Percentiles rank a stretch among this genome's conserved stretches.
phyloP scores from a whole-genome alignment of 345 rosid genomes.

The Gossypium bickii region DNA sequence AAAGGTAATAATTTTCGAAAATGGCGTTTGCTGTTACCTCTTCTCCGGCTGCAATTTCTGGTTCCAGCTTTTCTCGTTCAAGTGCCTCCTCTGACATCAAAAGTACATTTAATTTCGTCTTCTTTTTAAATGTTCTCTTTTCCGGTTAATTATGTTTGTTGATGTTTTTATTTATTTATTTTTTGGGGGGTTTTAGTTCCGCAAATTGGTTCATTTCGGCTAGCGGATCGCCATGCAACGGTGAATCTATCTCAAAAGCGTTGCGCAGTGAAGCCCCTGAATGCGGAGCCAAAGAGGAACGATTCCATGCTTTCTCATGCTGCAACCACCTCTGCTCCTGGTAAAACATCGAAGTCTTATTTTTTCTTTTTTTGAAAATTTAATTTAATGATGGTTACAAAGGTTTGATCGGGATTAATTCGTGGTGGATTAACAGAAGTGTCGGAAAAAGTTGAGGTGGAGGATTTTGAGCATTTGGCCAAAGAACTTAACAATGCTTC shows the following conservation, averaged over 20 bases:
- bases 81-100: constrained; percentile 35
- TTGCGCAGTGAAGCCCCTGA: constrained; percentile 40
- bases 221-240: constrained; percentile 38
- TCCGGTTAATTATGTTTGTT: neutral
- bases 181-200: constrained; percentile 32
- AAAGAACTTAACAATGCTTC: constrained; percentile 63
- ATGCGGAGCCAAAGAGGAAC: constrained; percentile 53
- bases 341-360: constrained; percentile 25
- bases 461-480: constrained; percentile 55
- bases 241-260: constrained; percentile 44
- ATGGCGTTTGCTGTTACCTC: constrained; percentile 51
- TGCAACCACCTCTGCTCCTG: constrained; percentile 56
- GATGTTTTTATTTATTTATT: neutral
- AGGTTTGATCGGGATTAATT: neutral
- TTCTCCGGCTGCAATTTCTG: constrained; percentile 37
- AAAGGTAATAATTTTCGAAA: neutral
- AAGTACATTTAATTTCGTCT: constrained; percentile 26
- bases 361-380: neutral
- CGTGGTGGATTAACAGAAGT: constrained; percentile 41
- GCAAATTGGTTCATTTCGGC: constrained; percentile 52
- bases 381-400: neutral
- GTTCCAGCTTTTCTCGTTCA: constrained; percentile 33
- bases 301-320: constrained; percentile 47
- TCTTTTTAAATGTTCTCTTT: neutral
- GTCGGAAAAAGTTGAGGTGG: constrained; percentile 51